These are phyloP conservation scores for Podospora pseudoanserina DNA, from an alignment of 495 filamentous ascomycete genomes.

Conservation along the genomic window DNA sequence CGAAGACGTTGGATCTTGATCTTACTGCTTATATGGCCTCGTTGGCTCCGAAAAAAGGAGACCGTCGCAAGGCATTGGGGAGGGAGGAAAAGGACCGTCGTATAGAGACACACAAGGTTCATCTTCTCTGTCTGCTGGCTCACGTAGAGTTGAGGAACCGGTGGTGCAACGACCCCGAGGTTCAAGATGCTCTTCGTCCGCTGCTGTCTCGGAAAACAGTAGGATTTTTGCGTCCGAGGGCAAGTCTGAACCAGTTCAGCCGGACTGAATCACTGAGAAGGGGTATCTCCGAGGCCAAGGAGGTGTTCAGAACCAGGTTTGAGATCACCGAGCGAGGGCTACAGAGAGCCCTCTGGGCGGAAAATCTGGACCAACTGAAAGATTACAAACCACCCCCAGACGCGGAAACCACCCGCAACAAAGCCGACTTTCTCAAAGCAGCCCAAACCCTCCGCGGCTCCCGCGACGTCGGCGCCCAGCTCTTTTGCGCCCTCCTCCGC, in stretches of 20 bases:
- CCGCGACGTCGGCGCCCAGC: constrained; percentile 81
- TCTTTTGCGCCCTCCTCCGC: constrained; percentile 84
- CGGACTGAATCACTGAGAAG: constrained; percentile 70
- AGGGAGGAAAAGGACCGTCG: constrained; percentile 67
- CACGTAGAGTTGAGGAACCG: constrained; percentile 72
- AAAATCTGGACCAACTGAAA: constrained; percentile 56
- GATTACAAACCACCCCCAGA: constrained; percentile 54
- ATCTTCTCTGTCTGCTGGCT: constrained; percentile 74
- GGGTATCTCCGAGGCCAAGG: constrained; percentile 66
- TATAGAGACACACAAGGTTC: constrained; percentile 77
- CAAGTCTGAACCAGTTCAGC: constrained; percentile 63
- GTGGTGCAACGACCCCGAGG: constrained; percentile 79
- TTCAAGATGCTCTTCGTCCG: constrained; percentile 58
- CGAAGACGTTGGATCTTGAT: constrained; percentile 59
- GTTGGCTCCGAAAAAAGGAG: constrained; percentile 31
- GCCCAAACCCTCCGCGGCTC: constrained; percentile 68
- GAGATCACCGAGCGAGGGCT: constrained; percentile 66
- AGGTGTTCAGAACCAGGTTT: constrained; percentile 65
- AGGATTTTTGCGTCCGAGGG: constrained; percentile 60
- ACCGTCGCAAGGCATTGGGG: constrained; percentile 59
- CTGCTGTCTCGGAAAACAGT: constrained; percentile 59
- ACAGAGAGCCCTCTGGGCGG: constrained; percentile 67
- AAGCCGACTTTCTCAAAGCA: constrained; percentile 65
- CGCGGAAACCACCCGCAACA: constrained; percentile 51
- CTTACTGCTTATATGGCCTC: constrained; percentile 42